A percentile compares a stretch with the other conserved stretches of the same genome.
Evolutionary conservation across 2,329 filamentous ascomycete species (phyloP).

Genomic region (Dothidotthia symphoricarpi): DNA sequence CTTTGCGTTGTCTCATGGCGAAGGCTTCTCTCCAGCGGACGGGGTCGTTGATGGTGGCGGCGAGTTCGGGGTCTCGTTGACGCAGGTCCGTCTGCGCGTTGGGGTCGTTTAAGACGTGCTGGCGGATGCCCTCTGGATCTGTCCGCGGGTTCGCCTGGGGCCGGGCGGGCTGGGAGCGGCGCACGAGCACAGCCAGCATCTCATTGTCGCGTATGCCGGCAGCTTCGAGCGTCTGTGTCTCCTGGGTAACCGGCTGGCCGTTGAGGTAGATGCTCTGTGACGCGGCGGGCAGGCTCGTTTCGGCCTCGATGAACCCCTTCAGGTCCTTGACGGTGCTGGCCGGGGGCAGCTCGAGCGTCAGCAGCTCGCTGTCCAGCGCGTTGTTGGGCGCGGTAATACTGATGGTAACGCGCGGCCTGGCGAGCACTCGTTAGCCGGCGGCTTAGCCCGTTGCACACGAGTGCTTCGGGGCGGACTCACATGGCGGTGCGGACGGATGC

Average conservation of each 20-base stretch:
- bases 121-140: constrained; percentile 76
- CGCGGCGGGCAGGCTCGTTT: constrained; percentile 68
- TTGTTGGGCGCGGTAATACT: constrained; percentile 75
- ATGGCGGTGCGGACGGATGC: constrained; percentile 35
- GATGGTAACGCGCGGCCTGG: constrained; percentile 79
- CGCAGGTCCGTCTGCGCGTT: constrained; percentile 68
- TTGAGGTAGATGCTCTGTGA: constrained; percentile 89
- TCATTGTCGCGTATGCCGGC: constrained; percentile 82
- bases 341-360: constrained; percentile 77
- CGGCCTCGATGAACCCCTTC: constrained; percentile 83
- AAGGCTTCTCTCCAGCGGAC: constrained; percentile 73
- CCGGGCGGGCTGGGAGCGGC: constrained; percentile 22
- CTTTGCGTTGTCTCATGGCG: constrained; percentile 64
- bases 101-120: constrained; percentile 79
- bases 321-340: constrained; percentile 82
- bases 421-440: constrained; percentile 29
- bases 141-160: constrained; percentile 31
- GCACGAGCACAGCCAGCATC: constrained; percentile 84
- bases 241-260: constrained; percentile 74
- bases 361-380: constrained; percentile 66
- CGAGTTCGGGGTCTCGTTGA: constrained; percentile 72
- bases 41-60: constrained; percentile 71
- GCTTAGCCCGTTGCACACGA: constrained; percentile 36
- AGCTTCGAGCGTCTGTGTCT: constrained; percentile 76
- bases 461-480: constrained; percentile 35